Percentiles rank a stretch among this genome's conserved stretches.
Evolutionary conservation across 139 green algal genomes (phyloP).

Genomic region (Ettlia oleoabundans): DNA sequence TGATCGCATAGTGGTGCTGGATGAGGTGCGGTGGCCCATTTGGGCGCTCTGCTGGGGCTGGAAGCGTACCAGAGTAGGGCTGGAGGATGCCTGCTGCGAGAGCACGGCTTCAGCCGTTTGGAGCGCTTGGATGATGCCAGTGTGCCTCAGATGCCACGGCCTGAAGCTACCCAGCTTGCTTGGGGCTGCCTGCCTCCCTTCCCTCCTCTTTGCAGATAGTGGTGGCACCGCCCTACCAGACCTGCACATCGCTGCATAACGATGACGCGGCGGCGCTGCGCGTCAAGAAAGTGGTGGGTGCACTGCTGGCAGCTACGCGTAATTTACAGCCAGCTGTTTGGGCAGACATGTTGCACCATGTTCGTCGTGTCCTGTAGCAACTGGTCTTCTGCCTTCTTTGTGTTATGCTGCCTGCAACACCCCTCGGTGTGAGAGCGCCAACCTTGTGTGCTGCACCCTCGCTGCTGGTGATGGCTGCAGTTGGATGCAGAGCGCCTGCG

Average conservation of each 20-base stretch:
- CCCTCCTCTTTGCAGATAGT: constrained; percentile 9
- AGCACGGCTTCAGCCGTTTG: no score
- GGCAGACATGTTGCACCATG: background rate
- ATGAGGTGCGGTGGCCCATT: constrained; percentile 62
- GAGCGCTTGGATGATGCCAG: background rate
- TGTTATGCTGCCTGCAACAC: background rate
- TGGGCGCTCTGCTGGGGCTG: constrained; percentile 31
- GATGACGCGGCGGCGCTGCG: constrained; percentile 54
- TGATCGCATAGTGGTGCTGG: constrained; percentile 79
- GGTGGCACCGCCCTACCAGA: constrained; percentile 35
- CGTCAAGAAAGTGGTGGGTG: constrained; percentile 71
- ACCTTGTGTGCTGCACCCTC: background rate
- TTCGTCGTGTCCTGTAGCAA: no score
- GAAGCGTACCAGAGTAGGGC: background rate
- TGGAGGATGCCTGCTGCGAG: no score
- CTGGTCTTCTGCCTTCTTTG: background rate
- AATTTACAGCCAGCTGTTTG: background rate
- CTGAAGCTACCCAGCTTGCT: background rate
- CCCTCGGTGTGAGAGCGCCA: no score
- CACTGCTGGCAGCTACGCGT: background rate
- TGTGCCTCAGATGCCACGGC: background rate
- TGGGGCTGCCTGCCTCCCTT: background rate
- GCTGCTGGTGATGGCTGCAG: background rate
- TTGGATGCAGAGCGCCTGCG: constrained; percentile 33
- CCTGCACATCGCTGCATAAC: background rate